A percentile compares a stretch with the other conserved stretches of the same genome.
Evolutionary conservation across 306 rosid genomes (phyloP).

Genomic region (Quercus robur): DNA sequence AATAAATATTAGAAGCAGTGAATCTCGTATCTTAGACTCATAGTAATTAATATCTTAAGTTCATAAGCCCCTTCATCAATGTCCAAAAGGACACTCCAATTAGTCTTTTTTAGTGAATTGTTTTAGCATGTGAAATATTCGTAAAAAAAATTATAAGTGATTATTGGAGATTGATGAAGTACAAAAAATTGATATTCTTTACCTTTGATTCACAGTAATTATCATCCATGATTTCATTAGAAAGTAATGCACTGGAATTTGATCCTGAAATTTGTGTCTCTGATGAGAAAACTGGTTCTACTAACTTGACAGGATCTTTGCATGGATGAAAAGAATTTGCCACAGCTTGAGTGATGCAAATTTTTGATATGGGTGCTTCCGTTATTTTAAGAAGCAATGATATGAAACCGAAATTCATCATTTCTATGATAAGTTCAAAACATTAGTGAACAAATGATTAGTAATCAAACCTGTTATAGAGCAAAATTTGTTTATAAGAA

Average conservation of each 20-base stretch:
- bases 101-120: too few relatives aligned
- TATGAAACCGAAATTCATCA: constrained; percentile 58
- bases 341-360: constrained; percentile 37
- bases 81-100: too few relatives aligned
- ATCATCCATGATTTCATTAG: background rate
- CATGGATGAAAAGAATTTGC: constrained; percentile 57
- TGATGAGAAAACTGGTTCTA: constrained; percentile 8
- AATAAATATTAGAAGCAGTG: background rate
- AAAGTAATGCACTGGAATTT: background rate
- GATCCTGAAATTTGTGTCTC: constrained; percentile 16
- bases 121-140: too few relatives aligned
- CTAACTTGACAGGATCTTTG: constrained; percentile 11
- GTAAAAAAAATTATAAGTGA: too few relatives aligned
- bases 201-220: constrained; percentile 54
- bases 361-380: constrained; percentile 53
- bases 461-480: background rate
- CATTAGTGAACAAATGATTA: background rate
- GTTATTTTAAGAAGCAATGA: constrained; percentile 53
- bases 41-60: too few relatives aligned
- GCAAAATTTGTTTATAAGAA: background rate
- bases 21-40: too few relatives aligned
- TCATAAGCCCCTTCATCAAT: too few relatives aligned
- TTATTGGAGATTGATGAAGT: too few relatives aligned
- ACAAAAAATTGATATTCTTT: background rate
- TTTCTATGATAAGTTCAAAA: constrained; percentile 25